Evolutionary conservation across 257 asterid genomes (phyloP).

Genomic region (Paulownia fortunei): DNA sequence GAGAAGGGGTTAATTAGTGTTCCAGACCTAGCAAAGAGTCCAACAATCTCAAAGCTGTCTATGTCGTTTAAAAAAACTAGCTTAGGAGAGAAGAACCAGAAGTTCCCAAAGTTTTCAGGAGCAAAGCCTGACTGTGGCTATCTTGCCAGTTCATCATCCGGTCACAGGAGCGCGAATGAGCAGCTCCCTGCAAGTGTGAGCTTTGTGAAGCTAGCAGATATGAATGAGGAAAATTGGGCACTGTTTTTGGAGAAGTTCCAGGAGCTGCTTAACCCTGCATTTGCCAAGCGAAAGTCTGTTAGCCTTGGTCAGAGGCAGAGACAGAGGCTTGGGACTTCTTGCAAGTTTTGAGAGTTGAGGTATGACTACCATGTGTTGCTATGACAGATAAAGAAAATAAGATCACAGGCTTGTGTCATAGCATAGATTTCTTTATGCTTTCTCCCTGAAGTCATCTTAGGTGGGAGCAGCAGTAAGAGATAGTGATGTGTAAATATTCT

Average conservation of each 20-base stretch:
- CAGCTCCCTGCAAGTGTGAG: constrained; percentile 83
- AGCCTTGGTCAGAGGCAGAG: constrained; percentile 72
- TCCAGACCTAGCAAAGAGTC: constrained; percentile 38
- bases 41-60: constrained; percentile 58
- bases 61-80: constrained; percentile 61
- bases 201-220: constrained; percentile 90
- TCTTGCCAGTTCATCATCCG: constrained; percentile 68
- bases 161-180: constrained; percentile 94
- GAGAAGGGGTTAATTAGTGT: constrained; percentile 39
- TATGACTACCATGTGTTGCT: constrained; percentile 28
- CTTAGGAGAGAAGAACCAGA: constrained; percentile 68
- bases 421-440: constrained; percentile 42
- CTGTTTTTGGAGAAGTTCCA: constrained; percentile 78
- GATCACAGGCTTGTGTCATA: constrained; percentile 47
- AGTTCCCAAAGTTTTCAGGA: constrained; percentile 54
- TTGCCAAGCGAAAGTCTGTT: constrained; percentile 57
- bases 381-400: constrained; percentile 38
- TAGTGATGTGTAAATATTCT: constrained; percentile 68
- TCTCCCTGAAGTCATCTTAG: constrained; percentile 20
- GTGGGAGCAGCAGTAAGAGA: constrained; percentile 34
- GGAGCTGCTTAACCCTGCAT: constrained; percentile 77
- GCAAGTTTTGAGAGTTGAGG: constrained; percentile 85
- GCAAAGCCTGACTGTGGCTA: constrained; percentile 52
- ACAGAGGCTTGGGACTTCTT: constrained; percentile 98
- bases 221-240: constrained; percentile 86